Percentiles rank a stretch among this genome's conserved stretches.
These are phyloP conservation scores for Megacollybia marginata DNA, from an alignment of 768 basidiomycete species.

Conservation along the genomic window DNA sequence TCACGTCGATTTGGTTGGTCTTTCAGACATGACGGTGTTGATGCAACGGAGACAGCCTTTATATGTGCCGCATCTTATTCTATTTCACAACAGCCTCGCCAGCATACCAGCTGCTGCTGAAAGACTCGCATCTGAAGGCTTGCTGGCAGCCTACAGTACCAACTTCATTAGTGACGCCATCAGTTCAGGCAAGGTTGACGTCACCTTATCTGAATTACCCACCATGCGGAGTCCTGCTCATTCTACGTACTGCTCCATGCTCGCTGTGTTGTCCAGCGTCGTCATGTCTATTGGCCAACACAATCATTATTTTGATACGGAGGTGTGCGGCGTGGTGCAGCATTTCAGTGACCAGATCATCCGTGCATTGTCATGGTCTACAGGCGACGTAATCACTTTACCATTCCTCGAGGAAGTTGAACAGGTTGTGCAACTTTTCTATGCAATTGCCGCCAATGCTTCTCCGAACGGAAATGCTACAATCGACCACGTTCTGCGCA, in stretches of 20 bases:
- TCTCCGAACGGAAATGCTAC: slow-evolving; percentile 41
- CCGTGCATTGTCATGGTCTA: slow-evolving; percentile 74
- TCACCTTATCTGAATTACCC: slow-evolving; percentile 59
- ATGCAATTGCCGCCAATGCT: slow-evolving; percentile 57
- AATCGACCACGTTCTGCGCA: slow-evolving; percentile 56
- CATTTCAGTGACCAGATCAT: slow-evolving; percentile 78
- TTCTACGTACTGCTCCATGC: slow-evolving; percentile 75
- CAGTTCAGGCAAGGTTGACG: slow-evolving; percentile 66
- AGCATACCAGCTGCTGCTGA: slow-evolving; percentile 74
- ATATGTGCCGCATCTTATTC: slow-evolving; percentile 71
- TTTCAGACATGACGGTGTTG: slow-evolving; percentile 58
- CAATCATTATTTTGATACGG: slow-evolving; percentile 75
- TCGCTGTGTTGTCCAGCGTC: slow-evolving; percentile 71
- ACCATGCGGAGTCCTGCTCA: slow-evolving; percentile 77
- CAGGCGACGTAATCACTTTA: slow-evolving; percentile 68
- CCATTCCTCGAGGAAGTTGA: slow-evolving; percentile 80
- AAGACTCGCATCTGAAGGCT: slow-evolving; percentile 75
- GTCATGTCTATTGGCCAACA: slow-evolving; percentile 54
- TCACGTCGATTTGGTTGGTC: slow-evolving; percentile 60
- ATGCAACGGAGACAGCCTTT: slow-evolving; percentile 57
- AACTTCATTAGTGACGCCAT: slow-evolving; percentile 74
- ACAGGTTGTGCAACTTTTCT: slow-evolving; percentile 71
- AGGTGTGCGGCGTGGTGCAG: slow-evolving; percentile 81
- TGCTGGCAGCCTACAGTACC: slow-evolving; percentile 76
- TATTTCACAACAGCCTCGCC: slow-evolving; percentile 83